phyloP scores from a whole-genome alignment of 352 stramenopile species.

The Phytophthora idaei region DNA sequence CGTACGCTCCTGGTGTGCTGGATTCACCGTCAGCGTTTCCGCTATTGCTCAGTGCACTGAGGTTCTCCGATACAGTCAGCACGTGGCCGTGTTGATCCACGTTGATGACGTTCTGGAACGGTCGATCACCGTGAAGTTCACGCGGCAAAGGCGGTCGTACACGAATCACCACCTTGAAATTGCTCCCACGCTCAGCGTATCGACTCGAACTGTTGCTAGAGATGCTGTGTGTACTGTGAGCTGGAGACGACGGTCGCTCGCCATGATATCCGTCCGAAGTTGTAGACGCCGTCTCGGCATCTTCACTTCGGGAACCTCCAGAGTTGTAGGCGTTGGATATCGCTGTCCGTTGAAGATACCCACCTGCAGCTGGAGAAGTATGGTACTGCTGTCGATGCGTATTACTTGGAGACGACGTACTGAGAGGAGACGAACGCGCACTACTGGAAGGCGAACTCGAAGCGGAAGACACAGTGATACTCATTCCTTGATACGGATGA shows the following conservation, averaged over 20 bases:
- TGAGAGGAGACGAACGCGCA: slow-evolving; percentile 43
- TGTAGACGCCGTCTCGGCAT: slow-evolving; percentile 69
- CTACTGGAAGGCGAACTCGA: slow-evolving; percentile 39
- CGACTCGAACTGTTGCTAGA: slow-evolving; percentile 40
- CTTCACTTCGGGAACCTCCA: slow-evolving; percentile 32
- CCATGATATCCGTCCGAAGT: slow-evolving; percentile 49
- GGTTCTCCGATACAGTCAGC: slow-evolving; percentile 90
- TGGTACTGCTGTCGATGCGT: slow-evolving; percentile 39
- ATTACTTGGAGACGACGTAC: slow-evolving; percentile 27
- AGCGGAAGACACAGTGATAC: slow-evolving; percentile 51
- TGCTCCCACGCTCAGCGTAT: slow-evolving; percentile 61
- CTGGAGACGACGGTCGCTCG: slow-evolving; percentile 45
- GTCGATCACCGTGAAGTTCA: slow-evolving; percentile 87
- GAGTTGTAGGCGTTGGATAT: slow-evolving; percentile 72
- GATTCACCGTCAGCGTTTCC: slow-evolving; percentile 30
- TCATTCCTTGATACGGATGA: slow-evolving; percentile 43
- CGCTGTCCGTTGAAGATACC: slow-evolving; percentile 61
- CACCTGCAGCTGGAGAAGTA: slow-evolving; percentile 13
- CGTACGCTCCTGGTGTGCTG: slow-evolving; percentile 60
- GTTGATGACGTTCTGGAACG: slow-evolving; percentile 92
- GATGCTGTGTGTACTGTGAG: slow-evolving; percentile 43
- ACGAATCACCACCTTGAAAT: slow-evolving; percentile 94
- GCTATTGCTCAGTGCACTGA: slow-evolving; percentile 47
- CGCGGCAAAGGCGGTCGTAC: slow-evolving; percentile 87
- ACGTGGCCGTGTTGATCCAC: slow-evolving; percentile 87